Base-by-base conservation (phyloP, 225 moss, liverwort and hornwort species). In the Bryoerythrophyllum caledonicum region DNA sequence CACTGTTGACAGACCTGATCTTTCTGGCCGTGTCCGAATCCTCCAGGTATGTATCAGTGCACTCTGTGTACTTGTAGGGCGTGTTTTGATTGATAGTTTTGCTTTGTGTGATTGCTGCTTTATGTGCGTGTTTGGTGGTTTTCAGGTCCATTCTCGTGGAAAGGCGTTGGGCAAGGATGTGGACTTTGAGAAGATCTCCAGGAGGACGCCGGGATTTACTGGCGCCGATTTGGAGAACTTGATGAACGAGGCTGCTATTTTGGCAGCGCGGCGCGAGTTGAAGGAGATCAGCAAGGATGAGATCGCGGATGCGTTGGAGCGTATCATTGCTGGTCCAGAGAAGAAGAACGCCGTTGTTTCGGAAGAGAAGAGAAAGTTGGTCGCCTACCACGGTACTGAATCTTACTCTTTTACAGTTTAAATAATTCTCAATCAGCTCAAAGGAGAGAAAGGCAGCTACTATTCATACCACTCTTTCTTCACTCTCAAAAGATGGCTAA, bases 231-330 rank as follows among this genome's bases (percentile, higher is more conserved):
- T 93, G 37, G 89, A 93, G 69, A 93, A 91, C 32, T 78, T 93
- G 80, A 93, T 93, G 91, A 93, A 93, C 19, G 90, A 93, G 79
- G 90, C 89, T 6, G 91, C 89, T 0, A 93, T 93, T 73, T 72
- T 93, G 16, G 93, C 91, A 19, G 91, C 93, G 1, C 82, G 93
- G 65, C 82, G 91, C 8, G 91, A 91, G 19, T 65, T 93, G 74
- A 93, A 93, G 72, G 91, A 93, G 70, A 93, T 91, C 15, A 93
- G 93, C 74, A 93, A 89, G 65, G 93, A 91, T 54, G 93, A 93
- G 65, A 93, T 93, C 19, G 91, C 89, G 3, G 93, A 93, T 60
- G 93, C 91, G 0, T 77, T 93, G 66, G 93, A 93, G 77, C 84
- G 87, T 1, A 93, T 91, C 10, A 89, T 93, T 65, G 93, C 91